A percentile compares a stretch with the other conserved stretches of the same genome.
phyloP scores from a whole-genome alignment of 805 yeast species.

The Nakazawaea sp. region DNA sequence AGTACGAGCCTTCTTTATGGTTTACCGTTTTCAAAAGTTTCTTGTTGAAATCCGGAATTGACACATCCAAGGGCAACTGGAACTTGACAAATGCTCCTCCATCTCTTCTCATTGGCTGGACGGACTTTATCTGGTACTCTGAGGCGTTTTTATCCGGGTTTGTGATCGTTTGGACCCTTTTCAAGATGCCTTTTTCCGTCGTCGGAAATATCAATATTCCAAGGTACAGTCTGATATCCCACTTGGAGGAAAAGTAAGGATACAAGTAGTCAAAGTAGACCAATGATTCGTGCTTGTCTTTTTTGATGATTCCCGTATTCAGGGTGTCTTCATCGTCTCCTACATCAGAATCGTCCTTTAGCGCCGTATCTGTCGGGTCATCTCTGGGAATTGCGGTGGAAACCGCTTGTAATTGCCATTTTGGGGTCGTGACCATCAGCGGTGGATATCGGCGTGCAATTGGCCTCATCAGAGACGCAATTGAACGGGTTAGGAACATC shows the following conservation, averaged over 20 bases:
- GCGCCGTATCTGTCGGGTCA: conserved; percentile 7
- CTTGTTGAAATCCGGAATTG: conserved; percentile 46
- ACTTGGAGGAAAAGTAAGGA: conserved; percentile 31
- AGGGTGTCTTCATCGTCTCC: conserved; percentile 51
- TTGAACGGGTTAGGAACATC: no score
- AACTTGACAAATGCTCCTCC: conserved; percentile 92
- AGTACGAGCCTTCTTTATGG: conserved; percentile 19
- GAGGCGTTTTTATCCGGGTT: conserved; percentile 22
- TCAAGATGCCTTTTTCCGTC: conserved; percentile 26
- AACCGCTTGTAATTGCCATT: no score
- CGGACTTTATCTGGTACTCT: conserved; percentile 40
- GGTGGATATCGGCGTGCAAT: no score
- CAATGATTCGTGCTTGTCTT: conserved; percentile 40
- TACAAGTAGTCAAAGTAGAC: conserved; percentile 51
- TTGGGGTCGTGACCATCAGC: no score
- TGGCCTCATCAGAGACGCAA: no score
- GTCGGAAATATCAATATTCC: conserved; percentile 31
- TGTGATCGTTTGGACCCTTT: conserved; percentile 26
- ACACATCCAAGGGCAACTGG: conserved; percentile 44
- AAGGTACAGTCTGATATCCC: conserved; percentile 40
- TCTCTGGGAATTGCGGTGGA: no score
- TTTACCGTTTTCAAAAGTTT: conserved; percentile 33
- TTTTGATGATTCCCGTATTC: conserved; percentile 51
- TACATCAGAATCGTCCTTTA: conserved; percentile 30
- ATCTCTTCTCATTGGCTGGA: conserved; percentile 71